Percentiles rank a stretch among this genome's conserved stretches.
Evolutionary conservation across 2,329 filamentous ascomycete species (phyloP).

Genomic region (Aspergillus sojae): DNA sequence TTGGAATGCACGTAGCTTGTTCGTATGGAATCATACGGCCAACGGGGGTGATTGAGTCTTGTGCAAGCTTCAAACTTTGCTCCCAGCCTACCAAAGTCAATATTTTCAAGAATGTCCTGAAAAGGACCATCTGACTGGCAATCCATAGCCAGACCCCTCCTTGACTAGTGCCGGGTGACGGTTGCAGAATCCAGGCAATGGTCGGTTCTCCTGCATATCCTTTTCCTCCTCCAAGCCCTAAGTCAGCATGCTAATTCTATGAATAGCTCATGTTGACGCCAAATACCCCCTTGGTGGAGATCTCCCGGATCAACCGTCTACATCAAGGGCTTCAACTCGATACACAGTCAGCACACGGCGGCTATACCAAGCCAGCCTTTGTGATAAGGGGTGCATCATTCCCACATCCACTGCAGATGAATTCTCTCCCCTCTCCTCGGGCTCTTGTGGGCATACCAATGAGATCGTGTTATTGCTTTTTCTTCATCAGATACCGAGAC

Average conservation of each 20-base stretch:
- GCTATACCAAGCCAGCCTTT: not conserved
- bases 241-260: constrained; percentile 1
- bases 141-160: not conserved
- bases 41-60: not conserved
- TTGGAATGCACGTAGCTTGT: not conserved
- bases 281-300: not conserved
- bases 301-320: not conserved
- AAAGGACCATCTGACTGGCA: not conserved
- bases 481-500: not conserved
- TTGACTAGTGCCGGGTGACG: not conserved
- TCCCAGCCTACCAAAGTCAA: not conserved
- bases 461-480: not conserved
- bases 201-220: not conserved
- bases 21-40: not conserved
- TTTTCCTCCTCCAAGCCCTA: not conserved
- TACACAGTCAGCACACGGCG: not conserved
- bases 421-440: not conserved
- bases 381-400: not conserved
- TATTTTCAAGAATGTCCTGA: not conserved
- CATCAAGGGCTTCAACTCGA: not conserved
- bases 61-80: not conserved
- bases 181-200: not conserved
- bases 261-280: not conserved
- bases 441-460: not conserved
- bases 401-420: not conserved